Percentiles rank a stretch among this genome's conserved stretches.
Conservation (phyloP, 2,329 filamentous ascomycete genomes). For the Pseudogymnoascus sp. region DNA sequence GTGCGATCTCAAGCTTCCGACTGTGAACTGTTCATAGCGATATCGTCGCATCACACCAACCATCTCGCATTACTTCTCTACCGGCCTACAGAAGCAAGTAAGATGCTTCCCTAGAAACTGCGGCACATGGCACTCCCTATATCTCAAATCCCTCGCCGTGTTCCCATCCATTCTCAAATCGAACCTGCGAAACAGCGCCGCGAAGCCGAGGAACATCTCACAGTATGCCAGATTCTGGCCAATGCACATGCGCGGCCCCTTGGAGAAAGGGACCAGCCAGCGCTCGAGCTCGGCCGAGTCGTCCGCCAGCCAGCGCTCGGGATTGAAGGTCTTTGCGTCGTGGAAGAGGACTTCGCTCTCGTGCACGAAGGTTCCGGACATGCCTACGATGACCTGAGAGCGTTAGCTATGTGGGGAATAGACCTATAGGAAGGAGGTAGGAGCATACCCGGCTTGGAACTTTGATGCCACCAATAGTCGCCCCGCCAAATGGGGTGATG, state of each 20-base stretch:
- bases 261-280: conserved; percentile 33
- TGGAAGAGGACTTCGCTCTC: conserved; percentile 26
- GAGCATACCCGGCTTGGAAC: conserved; percentile 6
- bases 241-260: conserved; percentile 32
- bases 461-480: background rate
- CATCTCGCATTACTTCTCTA: background rate
- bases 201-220: conserved; percentile 26
- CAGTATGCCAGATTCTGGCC: conserved; percentile 27
- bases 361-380: conserved; percentile 18
- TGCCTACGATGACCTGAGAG: conserved; percentile 18
- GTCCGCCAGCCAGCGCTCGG: conserved; percentile 33
- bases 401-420: background rate
- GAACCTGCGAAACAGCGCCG: conserved; percentile 23
- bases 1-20: background rate
- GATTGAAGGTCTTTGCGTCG: conserved; percentile 29
- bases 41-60: background rate
- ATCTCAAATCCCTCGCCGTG: conserved; percentile 18
- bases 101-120: conserved; percentile 14
- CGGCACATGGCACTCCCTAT: conserved; percentile 18
- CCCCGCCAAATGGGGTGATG: background rate
- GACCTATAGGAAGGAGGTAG: background rate
- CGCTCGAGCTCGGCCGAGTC: conserved; percentile 23
- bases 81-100: conserved; percentile 11
- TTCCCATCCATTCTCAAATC: conserved; percentile 16
- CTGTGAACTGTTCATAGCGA: background rate